Conservation (phyloP, 2,329 filamentous ascomycete genomes). For the Aureobasidium leucospermi region DNA sequence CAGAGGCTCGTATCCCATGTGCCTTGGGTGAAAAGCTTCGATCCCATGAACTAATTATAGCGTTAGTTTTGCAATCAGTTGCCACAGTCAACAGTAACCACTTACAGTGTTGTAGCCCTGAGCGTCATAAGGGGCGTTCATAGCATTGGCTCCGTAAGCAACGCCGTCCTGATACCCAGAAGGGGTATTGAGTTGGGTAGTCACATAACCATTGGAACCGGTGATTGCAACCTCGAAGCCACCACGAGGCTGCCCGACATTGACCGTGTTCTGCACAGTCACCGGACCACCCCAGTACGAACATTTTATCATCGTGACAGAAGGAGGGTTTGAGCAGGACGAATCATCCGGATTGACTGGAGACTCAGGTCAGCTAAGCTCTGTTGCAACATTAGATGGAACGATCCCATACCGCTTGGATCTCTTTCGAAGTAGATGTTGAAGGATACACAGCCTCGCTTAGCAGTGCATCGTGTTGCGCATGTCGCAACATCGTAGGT, state of each 20-base stretch:
- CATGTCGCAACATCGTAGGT: conserved; percentile 25
- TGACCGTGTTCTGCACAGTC: conserved; percentile 12
- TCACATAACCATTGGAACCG: conserved; percentile 22
- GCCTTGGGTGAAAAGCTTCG: too few species aligned
- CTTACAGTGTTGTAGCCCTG: too few species aligned
- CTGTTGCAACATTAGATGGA: too few species aligned
- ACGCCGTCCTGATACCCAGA: too few species aligned
- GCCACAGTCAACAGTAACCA: too few species aligned
- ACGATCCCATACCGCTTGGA: background rate
- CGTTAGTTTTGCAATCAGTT: too few species aligned
- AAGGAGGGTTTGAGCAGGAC: conserved; percentile 18
- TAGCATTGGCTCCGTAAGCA: background rate
- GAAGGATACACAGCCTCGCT: conserved; percentile 19
- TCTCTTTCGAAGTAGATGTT: conserved; percentile 21
- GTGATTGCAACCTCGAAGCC: conserved; percentile 27
- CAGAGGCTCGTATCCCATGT: too few species aligned
- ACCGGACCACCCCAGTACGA: conserved; percentile 18
- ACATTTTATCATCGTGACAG: conserved; percentile 16
- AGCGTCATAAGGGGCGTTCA: too few species aligned
- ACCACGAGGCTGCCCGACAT: conserved; percentile 17
- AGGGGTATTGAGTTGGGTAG: too few species aligned
- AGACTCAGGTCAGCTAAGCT: too few species aligned
- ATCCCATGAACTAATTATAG: too few species aligned
- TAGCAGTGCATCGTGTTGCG: conserved; percentile 20
- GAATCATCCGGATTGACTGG: conserved; percentile 4